Evolutionary conservation across 441 rosid genomes (phyloP).

Genomic region (Metrosideros polymorpha): DNA sequence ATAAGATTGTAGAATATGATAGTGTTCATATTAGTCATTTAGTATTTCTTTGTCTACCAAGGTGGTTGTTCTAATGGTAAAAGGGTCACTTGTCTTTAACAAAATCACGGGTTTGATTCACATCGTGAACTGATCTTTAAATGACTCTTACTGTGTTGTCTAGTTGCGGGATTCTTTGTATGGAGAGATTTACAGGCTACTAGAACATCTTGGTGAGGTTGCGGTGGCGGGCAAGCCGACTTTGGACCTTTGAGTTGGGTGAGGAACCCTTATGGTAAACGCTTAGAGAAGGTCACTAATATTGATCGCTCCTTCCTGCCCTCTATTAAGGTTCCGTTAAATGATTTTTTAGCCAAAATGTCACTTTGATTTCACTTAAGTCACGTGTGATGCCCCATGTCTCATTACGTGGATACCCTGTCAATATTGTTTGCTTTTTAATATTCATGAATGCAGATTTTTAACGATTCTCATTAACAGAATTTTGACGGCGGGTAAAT

Average conservation of each 20-base stretch:
- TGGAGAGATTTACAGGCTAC: neutral
- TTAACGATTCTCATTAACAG: no score
- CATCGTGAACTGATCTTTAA: neutral
- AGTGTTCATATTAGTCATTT: neutral
- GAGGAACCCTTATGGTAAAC: no score
- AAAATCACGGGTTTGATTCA: neutral
- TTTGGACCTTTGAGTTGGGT: neutral
- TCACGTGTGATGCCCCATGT: no score
- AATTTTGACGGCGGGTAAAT: no score
- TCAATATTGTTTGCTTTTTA: no score
- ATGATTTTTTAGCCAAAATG: no score
- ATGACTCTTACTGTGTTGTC: neutral
- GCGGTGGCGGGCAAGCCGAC: neutral
- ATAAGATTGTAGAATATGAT: neutral
- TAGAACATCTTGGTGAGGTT: neutral
- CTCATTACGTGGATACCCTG: no score
- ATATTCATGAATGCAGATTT: no score
- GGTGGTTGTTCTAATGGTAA: neutral
- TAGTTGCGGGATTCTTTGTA: neutral
- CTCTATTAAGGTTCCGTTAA: no score
- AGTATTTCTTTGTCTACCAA: neutral
- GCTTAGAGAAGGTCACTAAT: no score
- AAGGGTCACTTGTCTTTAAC: neutral
- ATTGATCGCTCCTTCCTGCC: neutral
- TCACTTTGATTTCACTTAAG: no score